Base-by-base conservation (phyloP, 2,329 filamentous ascomycete genomes). In the Nectriaceae sp. region DNA sequence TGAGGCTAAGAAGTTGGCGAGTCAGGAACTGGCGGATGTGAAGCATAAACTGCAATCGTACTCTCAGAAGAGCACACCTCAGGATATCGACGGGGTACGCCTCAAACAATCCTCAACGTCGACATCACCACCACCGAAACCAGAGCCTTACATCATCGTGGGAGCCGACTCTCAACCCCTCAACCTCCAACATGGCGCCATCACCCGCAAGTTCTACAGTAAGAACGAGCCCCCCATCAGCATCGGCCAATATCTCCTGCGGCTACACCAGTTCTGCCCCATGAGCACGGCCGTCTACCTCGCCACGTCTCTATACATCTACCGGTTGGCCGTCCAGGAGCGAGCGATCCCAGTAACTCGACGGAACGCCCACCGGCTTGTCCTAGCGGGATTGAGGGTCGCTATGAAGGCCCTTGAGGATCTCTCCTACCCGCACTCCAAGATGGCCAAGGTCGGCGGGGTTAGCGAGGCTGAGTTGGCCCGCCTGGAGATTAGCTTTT, bases 321-420 rank as follows among this genome's bases (percentile, higher is more conserved):
- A 93, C 65, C 84, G 87, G 20, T 77, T 97, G 36, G 88, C 87
- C 1, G 84, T 93, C 11, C 78, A 87, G 38, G 89, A 95, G 65
- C 83, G 83, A 56, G 82, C 87, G 20, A 87, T 97, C 19, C 85
- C 87, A 1, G 87, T 96, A 6, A 96, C 91, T 3, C 79, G 81
- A 48, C 82, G 90, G 47, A 97, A 96, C 54, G 87, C 90, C 52
- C 93, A 99, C 68, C 84, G 94, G 3, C 75, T 97, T 6, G 78
- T 96, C 24, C 79, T 99, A 15, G 92, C 90, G 0, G 89, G 88
- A 5, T 76, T 97, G 44, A 78, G 92, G 29, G 89, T 97, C 3
- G 91, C 93, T 13, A 94, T 92, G 82, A 99, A 97, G 72, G 89
- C 90, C 1, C 74, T 97, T n/a, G 93, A 99, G 69, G 93, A 97